phyloP scores from a whole-genome alignment of 2,329 filamentous ascomycete genomes.

The Endothia cerciana region DNA sequence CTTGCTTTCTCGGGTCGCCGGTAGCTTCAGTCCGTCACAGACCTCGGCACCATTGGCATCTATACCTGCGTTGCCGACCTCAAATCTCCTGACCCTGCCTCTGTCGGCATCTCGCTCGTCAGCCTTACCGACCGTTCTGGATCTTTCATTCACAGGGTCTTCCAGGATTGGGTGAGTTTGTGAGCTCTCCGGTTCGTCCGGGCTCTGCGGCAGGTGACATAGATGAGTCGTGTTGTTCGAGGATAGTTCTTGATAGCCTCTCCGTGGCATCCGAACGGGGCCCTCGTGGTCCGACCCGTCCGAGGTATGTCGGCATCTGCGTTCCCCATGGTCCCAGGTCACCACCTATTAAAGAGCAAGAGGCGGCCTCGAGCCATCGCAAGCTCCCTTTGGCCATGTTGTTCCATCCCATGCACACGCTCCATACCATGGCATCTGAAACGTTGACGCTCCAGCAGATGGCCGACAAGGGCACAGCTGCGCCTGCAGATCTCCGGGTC shows the following conservation, averaged over 20 bases:
- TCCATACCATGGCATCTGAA: neutral
- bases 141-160: neutral
- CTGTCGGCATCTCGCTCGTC: neutral
- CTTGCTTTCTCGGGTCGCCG: neutral
- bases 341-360: neutral
- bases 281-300: neutral
- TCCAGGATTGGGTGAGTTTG: neutral
- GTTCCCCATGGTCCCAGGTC: neutral
- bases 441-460: conserved; percentile 18
- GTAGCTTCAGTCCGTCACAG: neutral
- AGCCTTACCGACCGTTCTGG: neutral
- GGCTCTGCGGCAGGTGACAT: conserved; percentile 1
- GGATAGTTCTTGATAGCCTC: neutral
- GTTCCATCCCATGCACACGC: neutral
- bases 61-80: neutral
- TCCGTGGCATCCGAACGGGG: conserved; percentile 7
- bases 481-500: conserved; percentile 6
- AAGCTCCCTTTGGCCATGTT: neutral
- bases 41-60: neutral
- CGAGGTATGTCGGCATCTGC: neutral
- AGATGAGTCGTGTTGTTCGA: neutral
- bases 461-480: conserved; percentile 20
- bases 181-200: neutral
- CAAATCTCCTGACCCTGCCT: neutral
- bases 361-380: neutral